Evolutionary conservation across 192 early-diverging fungal species (phyloP), one percentile per base, ranked within the genome.

Genomic region (Linnemannia zychae): DNA sequence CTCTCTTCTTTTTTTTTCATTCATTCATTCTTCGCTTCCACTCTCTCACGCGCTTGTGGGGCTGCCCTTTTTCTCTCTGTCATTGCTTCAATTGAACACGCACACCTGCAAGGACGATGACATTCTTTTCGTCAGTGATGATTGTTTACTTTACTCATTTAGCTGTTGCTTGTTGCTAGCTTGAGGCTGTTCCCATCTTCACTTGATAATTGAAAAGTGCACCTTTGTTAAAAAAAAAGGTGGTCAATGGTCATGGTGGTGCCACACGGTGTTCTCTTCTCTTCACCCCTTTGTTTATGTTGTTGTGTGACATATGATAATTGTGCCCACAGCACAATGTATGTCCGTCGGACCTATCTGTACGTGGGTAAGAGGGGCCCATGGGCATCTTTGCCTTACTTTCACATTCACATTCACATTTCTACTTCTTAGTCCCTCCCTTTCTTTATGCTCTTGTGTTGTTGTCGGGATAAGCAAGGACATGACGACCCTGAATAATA

Each of bases 231-330:
- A n/a, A n/a, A 5, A 31, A 31, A 33, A 0, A 13, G 22, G 37
- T 69, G 67, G 28, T 44, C 40, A 44, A 44, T 44, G 40, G 40
- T 44, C 1, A 20, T 18, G 57, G 28, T 63, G 24, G 57, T 63
- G 57, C 57, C 57, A 60, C 57, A 60, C 57, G 57, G 57, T 60
- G 22, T 63, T 63, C 15, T 63, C 52, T 28, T 57, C 12, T 49
- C 15, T 17, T 2, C 17, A 49, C 4, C 20, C 50, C 50, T 20
- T 53, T 44, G 40, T 60, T 60, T 22, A 4, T 68, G 33, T 68
- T 38, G 38, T 69, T 40, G 67, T 69, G 67, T 69, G 67, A 36
- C 67, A 40, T 40, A 69, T 69, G 33, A 38, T 36, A 36, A 69
- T 68, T 69, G 67, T 69, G 40, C 22, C 67, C 57, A 63, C 57